These are phyloP conservation scores for Calonectria naviculata DNA, from an alignment of 2,329 filamentous ascomycete species.

Conservation along the genomic window DNA sequence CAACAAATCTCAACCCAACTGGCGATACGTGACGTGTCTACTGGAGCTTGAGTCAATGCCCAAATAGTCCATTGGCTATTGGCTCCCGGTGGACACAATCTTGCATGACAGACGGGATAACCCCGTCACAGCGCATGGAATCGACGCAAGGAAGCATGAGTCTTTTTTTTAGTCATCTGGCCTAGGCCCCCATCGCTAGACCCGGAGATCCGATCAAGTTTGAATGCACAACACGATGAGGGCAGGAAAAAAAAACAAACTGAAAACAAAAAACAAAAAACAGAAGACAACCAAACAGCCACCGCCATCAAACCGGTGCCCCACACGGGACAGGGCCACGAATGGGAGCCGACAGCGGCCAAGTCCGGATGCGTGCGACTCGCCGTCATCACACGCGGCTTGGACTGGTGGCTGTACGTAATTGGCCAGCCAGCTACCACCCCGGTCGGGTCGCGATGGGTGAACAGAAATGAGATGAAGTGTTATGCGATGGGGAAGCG, in stretches of 20 bases:
- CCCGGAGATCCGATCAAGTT: slow-evolving; percentile 11
- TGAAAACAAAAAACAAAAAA: neutral
- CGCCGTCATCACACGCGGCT: neutral
- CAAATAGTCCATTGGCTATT: neutral
- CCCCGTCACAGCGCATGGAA: slow-evolving; percentile 8
- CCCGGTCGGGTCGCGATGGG: neutral
- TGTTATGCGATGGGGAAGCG: slow-evolving; percentile 13
- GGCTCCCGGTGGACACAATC: neutral
- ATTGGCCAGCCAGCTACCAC: neutral
- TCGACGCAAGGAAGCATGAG: slow-evolving; percentile 6
- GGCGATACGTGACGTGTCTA: slow-evolving; percentile 7
- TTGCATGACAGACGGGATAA: neutral
- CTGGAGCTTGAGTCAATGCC: neutral
- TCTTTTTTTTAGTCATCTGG: slow-evolving; percentile 4
- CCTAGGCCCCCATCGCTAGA: slow-evolving; percentile 2
- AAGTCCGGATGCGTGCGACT: slow-evolving; percentile 6
- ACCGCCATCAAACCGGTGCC: neutral
- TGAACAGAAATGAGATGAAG: slow-evolving; percentile 19
- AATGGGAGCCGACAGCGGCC: neutral
- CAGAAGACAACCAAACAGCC: neutral
- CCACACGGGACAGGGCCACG: slow-evolving; percentile 7
- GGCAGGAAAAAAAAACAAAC: slow-evolving; percentile 2
- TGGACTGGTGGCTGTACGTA: slow-evolving; percentile 4
- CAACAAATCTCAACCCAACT: neutral
- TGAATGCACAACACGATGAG: slow-evolving; percentile 4